Base-by-base conservation (phyloP, 768 basidiomycete species). In the Lactarius psammicola region DNA sequence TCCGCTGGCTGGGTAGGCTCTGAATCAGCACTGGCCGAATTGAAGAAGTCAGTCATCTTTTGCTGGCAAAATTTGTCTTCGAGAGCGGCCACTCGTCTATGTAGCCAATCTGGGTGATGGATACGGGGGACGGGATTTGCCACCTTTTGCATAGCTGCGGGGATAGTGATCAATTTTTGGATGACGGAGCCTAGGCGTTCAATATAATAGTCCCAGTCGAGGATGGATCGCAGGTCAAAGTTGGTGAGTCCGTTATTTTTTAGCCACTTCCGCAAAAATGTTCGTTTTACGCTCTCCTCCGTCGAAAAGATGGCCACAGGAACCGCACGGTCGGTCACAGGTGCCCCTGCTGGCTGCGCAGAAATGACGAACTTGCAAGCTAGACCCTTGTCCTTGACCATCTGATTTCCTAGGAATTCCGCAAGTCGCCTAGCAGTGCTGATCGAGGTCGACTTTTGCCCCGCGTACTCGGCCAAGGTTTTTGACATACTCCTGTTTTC, bases 301-400 rank as follows among this genome's bases (percentile, higher is more conserved):
- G 97, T 93, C 10, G 94, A 94, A 77, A 99, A 99, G 71, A 99
- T 98, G 20, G 97, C 97, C 18, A 99, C 86, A 5, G 97, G 97
- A 55, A 99, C 86, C 10, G 96, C 97, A 56, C 97, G 87, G 67
- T 98, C 97, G 5, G 97, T 98, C 69, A 99, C 95, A 1, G 97
- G 94, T 0, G 96, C 92, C 2, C 95, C 95, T 18, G 83, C 79
- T 2, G 97, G 97, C 72, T 90, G 92, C 3, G 90, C 90, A 30
- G 96, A 98, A 73, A 99, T 98, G 80, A 99, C 94, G 78, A 99
- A 99, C 74, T 94, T 95, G 83, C 97, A 98, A 10, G 97, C 93
- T 20, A 99, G 86, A 64, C 97, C 97, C 75, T 98, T 99, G 79
- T 98, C 97, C 76, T 98, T 98, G 72, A 98, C 95, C 97, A 99